These are phyloP conservation scores for Bidens hawaiensis DNA, from an alignment of 140 eudicot genomes.

Conservation along the genomic window DNA sequence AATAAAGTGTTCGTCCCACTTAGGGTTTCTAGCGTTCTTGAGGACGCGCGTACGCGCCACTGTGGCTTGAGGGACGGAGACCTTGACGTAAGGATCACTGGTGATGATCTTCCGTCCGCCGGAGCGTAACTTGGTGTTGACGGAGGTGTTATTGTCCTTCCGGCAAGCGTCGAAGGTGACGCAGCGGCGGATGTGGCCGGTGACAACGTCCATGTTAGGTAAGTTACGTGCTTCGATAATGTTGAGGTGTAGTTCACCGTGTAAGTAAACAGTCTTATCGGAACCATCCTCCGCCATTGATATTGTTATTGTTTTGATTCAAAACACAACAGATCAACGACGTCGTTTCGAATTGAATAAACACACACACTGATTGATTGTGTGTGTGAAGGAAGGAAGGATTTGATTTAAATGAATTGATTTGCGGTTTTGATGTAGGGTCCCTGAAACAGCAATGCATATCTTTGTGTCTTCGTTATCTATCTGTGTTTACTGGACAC, in stretches of 20 bases:
- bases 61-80: slow-evolving; percentile 77
- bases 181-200: slow-evolving; percentile 72
- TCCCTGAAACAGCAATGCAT: slow-evolving; percentile 17
- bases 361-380: neutral
- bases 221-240: slow-evolving; percentile 59
- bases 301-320: neutral
- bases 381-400: neutral
- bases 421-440: slow-evolving; percentile 19
- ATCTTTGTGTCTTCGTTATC: neutral
- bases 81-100: slow-evolving; percentile 94
- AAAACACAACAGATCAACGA: neutral
- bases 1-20: slow-evolving; percentile 66
- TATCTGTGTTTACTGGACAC: neutral
- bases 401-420: neutral
- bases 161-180: slow-evolving; percentile 54
- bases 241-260: slow-evolving; percentile 71
- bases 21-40: slow-evolving; percentile 73
- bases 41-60: slow-evolving; percentile 92
- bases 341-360: slow-evolving; percentile 3
- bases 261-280: slow-evolving; percentile 44
- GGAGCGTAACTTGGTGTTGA: slow-evolving; percentile 23
- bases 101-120: slow-evolving; percentile 66
- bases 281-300: slow-evolving; percentile 43
- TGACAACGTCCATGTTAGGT: slow-evolving; percentile 77
- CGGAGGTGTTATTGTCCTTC: slow-evolving; percentile 18